Base-by-base conservation (phyloP, 2,329 filamentous ascomycete genomes). In the Trichoderma semiorbis region DNA sequence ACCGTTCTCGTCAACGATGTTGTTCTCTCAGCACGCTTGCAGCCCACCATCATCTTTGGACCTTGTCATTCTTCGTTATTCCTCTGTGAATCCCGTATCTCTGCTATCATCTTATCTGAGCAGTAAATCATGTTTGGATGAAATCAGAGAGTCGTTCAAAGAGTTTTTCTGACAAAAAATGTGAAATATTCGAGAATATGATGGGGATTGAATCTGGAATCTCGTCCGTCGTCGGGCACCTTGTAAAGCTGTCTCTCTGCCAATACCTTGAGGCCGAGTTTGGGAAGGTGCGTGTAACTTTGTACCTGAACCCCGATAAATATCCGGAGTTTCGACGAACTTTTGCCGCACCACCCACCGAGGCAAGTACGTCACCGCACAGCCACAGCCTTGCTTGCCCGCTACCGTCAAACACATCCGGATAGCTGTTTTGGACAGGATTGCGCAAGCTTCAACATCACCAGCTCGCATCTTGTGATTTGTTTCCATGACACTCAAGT, bases 401-500 rank as follows among this genome's bases (percentile, higher is more conserved):
- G 21, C 36, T 10, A 34, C 16, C 55, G 43, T 21, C 43, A 50
- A 47, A 34, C 50, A 21, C 50, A 28, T 55, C 50, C 28, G 12
- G 30, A 57, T 39, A 67, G 64, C 64, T 69, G 57, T 36, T 28
- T 28, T 53, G 36, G 28, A 53, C 32, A 18, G 39, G 55, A 43
- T 69, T 69, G 66, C 66, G 66, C 66, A 69, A 69, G 66, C 66
- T 50, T 50, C 39, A 53, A 62, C 57, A 50, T 30, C 57, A 36
- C 39, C 66, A 28, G 30, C 21, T 47, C 55, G 2, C 3, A 60
- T 26, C 18, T 32, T 28, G 28, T 12, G 28, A 11, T 61, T 34
- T 18, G 28, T 34, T 30, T 53, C 47, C 66, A 53, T 69, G 57
- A 62, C n/a, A 28, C 30, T 43, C 39, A n/a, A 6, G 21, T 62